A percentile compares a stretch with the other conserved stretches of the same genome.
These are phyloP conservation scores for Agroathelia rolfsii DNA, from an alignment of 1,284 basidiomycete genomes.

Conservation along the genomic window DNA sequence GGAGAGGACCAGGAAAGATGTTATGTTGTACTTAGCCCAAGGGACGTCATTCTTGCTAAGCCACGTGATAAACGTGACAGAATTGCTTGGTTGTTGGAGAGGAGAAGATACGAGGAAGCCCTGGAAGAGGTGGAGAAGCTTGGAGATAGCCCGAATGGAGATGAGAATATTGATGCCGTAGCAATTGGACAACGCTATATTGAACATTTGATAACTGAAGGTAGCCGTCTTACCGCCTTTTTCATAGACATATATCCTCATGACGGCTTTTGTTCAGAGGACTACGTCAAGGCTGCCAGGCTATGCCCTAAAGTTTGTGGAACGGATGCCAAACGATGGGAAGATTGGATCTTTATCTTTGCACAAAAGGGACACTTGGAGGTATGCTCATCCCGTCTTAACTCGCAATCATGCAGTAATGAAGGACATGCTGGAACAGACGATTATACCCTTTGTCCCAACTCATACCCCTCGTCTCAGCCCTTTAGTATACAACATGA, in stretches of 20 bases:
- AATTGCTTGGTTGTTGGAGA: conserved; percentile 87
- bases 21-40: conserved; percentile 81
- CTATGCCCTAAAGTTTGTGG: conserved; percentile 85
- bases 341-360: conserved; percentile 91
- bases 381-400: conserved; percentile 28
- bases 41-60: conserved; percentile 78
- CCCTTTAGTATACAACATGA: conserved; percentile 90
- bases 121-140: conserved; percentile 74
- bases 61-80: conserved; percentile 87
- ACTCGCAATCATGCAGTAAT: conserved; percentile 1
- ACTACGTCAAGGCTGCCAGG: conserved; percentile 76
- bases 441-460: conserved; percentile 86
- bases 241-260: conserved; percentile 3
- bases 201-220: conserved; percentile 67
- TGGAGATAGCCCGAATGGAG: no score
- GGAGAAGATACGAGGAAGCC: conserved; percentile 82
- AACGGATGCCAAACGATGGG: conserved; percentile 77
- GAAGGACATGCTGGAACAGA: conserved; percentile 27
- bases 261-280: conserved; percentile 34
- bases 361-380: conserved; percentile 77
- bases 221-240: conserved; percentile 29
- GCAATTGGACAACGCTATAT: conserved; percentile 82
- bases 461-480: conserved; percentile 74
- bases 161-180: conserved; percentile 49
- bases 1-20: conserved; percentile 28